phyloP scores from a whole-genome alignment of 2,329 filamentous ascomycete genomes.

The Colletotrichum sp. region DNA sequence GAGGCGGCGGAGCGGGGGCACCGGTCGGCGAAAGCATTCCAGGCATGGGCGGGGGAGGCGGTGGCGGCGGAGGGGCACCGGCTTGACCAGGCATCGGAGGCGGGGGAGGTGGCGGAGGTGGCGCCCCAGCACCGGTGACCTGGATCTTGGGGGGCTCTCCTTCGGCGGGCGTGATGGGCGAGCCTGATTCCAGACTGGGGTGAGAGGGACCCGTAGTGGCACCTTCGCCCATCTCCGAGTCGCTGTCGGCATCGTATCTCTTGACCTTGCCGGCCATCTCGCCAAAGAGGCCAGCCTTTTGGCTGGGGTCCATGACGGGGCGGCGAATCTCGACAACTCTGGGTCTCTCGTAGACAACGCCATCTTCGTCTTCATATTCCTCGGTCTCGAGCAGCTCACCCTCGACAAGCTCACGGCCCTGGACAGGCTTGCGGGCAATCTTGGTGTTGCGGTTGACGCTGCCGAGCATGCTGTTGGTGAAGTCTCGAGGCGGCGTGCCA shows the following conservation, averaged over 20 bases:
- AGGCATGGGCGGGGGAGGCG: constrained; percentile 54
- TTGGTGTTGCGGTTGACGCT: constrained; percentile 69
- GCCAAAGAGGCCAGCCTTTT: constrained; percentile 66
- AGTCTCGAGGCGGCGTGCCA: constrained; percentile 62
- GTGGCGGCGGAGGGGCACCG: constrained; percentile 55
- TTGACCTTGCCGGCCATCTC: constrained; percentile 81
- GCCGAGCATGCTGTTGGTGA: constrained; percentile 76
- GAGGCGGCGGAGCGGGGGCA: constrained; percentile 54
- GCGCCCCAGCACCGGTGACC: constrained; percentile 37
- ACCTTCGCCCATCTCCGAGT: constrained; percentile 73
- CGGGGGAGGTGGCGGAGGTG: constrained; percentile 40
- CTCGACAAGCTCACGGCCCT: constrained; percentile 46
- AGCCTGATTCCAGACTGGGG: constrained; percentile 73
- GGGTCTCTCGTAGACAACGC: constrained; percentile 77
- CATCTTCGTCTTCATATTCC: constrained; percentile 59
- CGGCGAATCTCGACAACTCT: constrained; percentile 79
- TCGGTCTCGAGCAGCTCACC: constrained; percentile 44
- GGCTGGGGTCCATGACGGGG: constrained; percentile 69
- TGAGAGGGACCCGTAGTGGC: constrained; percentile 78
- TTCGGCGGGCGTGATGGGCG: constrained; percentile 71
- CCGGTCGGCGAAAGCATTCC: constrained; percentile 43
- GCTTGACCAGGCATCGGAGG: constrained; percentile 45
- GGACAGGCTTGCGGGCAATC: constrained; percentile 60
- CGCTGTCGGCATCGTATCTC: constrained; percentile 69
- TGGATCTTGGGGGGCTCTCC: constrained; percentile 63